Evolutionary conservation across 495 filamentous ascomycete genomes (phyloP), one percentile per base, ranked within the genome.

Genomic region (Tuber indicum): DNA sequence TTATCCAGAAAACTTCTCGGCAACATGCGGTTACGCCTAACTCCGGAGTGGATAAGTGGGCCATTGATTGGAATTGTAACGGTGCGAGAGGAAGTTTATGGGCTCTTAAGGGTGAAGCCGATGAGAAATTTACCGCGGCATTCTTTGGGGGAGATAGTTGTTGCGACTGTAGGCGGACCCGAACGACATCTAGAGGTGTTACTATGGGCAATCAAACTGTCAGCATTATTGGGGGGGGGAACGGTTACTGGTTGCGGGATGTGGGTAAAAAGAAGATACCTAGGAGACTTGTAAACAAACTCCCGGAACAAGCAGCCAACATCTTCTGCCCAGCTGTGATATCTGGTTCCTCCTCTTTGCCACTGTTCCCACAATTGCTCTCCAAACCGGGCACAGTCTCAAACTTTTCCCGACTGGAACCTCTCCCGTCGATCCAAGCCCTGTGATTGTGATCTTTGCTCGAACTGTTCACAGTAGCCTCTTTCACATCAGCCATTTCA

Each of bases 11-110:
- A 49, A 98, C 94, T 85, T 99, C 96, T 74, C 96, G 90, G 83
- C 96, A 99, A 85, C 96, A 99, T 45, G 94, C 90, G 10, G 96
- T 97, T 49, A 98, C 93, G 78, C 96, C 96, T 62, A 98, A 90
- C 79, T 93, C 93, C 6, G 77, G 89, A 85, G 62, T 62, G 44
- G 80, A 79, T 69, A 73, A 80, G 46, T 77, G 80, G 17, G 77
- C 79, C 62, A 71, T 84, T 75, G 77, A 82, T 52, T 85, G 83
- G 45, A 84, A 82, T 66, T 71, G 80, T 19, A 81, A 81, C 44
- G 84, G 82, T 39, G 81, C 72, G 36, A 79, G 74, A 26, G 84
- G 81, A 1, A 84, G 81, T 44, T 78, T 82, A 23, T 77, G 75
- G 66, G 78, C 73, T 26, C 81, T 81, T 77, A 79, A 74, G 26